phyloP scores from a whole-genome alignment of 495 filamentous ascomycete species.

The Lepraria neglecta region DNA sequence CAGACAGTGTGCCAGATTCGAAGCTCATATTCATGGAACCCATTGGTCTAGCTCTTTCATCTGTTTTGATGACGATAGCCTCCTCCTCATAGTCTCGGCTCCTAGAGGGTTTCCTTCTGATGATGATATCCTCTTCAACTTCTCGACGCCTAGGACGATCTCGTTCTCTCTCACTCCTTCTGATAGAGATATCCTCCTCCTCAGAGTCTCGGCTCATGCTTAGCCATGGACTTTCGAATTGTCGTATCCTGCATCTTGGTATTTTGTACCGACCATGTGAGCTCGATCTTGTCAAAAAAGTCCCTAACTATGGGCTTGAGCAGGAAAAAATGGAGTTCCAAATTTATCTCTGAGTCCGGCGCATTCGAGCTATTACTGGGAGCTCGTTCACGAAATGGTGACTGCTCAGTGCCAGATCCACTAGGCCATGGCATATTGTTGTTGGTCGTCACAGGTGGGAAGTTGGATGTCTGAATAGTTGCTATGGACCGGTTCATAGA shows the following conservation, averaged over 20 bases:
- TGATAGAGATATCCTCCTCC: too few species aligned
- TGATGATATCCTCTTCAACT: too few species aligned
- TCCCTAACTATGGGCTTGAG: conserved; percentile 14
- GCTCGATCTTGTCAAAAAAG: conserved; percentile 15
- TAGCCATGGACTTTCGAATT: conserved; percentile 9
- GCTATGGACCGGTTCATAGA: not conserved
- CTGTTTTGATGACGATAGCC: too few species aligned
- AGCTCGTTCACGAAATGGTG: not conserved
- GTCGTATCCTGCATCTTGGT: not conserved
- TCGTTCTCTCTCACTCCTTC: too few species aligned
- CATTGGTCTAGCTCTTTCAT: too few species aligned
- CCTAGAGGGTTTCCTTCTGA: too few species aligned
- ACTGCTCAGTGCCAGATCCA: not conserved
- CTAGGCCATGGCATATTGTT: not conserved
- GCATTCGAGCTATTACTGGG: not conserved
- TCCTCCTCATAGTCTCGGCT: too few species aligned
- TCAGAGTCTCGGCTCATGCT: not conserved
- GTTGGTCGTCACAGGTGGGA: not conserved
- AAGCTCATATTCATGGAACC: too few species aligned
- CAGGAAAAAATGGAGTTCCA: conserved; percentile 2
- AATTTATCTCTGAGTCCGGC: not conserved
- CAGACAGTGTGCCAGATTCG: not conserved
- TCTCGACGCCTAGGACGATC: too few species aligned
- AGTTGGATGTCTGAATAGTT: not conserved
- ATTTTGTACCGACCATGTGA: conserved; percentile 13